Base-by-base conservation (phyloP, 1,284 basidiomycete genomes). In the Tilletia setariae region DNA sequence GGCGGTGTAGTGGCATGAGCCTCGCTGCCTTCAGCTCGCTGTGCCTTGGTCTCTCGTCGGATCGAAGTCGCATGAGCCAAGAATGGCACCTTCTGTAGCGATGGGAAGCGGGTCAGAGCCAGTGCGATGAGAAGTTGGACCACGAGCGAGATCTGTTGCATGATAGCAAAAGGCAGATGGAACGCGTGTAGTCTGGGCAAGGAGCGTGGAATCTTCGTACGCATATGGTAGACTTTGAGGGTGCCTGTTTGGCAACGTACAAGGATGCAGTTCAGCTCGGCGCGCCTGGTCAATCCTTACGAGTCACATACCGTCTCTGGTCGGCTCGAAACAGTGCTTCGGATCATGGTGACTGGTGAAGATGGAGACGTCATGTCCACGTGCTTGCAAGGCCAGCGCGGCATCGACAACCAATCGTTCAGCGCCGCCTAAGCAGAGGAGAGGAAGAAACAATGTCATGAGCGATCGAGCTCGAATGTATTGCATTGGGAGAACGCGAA, bases 341-440 rank as follows among this genome's bases (percentile, higher is more conserved):
- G 89, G 87, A 79, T 98, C 91, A 83, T 95, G 94, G 77, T 96
- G 89, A 0, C 93, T 95, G 0, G 96, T 98, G 83, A 94, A 96
- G 63, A 98, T 89, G 77, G 90, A 88, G n/a, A 98, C 91, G 0
- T 87, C 85, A 82, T 98, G 94, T 0, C 94, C 95, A 2, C 89
- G 86, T 11, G 87, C 85, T 82, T 97, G 91, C 16, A 98, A 85
- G 1, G 92, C 90, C 0, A 95, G 85, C 0, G 95, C 94, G 19
- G 94, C 93, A 82, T 98, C 95, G n/a, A 98, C 94, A 0, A 98
- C 89, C 9, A 98, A 87, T 56, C 94, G 87, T 83, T 98, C 95
- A 0, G 95, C 95, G 15, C 95, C 95, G 74, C 94, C 94, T 95
- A 43, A 13, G 46, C 40, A 11, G 16, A 46, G 11, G 32, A 30